phyloP scores from a whole-genome alignment of 345 rosid genomes.

The Acer negundo region DNA sequence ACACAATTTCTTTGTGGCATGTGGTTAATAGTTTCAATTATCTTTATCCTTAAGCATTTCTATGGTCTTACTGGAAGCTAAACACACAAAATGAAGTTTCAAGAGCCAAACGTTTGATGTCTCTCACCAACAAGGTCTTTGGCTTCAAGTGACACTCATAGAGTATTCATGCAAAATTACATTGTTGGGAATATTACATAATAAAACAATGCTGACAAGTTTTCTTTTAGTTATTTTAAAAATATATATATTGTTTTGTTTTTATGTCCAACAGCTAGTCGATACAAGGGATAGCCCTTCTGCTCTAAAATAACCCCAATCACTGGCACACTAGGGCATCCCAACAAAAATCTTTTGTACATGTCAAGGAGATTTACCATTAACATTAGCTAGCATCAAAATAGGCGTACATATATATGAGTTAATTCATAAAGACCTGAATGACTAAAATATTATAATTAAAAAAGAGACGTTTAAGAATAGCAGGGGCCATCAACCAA shows the following conservation, averaged over 20 bases:
- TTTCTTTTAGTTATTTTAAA: background rate
- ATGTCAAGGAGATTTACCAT: background rate
- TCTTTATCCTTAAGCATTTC: background rate
- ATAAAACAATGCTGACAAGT: background rate
- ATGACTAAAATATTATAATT: background rate
- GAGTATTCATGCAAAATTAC: background rate
- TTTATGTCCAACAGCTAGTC: background rate
- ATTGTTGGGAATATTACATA: background rate
- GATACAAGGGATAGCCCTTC: background rate
- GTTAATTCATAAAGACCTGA: constrained; percentile 5
- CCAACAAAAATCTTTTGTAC: background rate
- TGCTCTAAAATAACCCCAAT: background rate
- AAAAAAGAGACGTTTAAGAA: background rate
- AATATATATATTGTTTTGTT: background rate
- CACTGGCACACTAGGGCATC: background rate
- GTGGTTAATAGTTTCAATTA: background rate
- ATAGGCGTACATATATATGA: background rate
- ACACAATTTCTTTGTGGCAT: background rate
- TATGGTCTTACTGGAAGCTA: background rate
- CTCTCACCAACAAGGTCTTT: background rate
- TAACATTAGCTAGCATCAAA: background rate
- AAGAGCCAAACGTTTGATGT: background rate
- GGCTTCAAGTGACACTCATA: background rate
- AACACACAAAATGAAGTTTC: background rate
- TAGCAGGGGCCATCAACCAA: constrained; percentile 22